Base-by-base conservation (phyloP, 2,329 filamentous ascomycete genomes). In the Talaromyces sp. region DNA sequence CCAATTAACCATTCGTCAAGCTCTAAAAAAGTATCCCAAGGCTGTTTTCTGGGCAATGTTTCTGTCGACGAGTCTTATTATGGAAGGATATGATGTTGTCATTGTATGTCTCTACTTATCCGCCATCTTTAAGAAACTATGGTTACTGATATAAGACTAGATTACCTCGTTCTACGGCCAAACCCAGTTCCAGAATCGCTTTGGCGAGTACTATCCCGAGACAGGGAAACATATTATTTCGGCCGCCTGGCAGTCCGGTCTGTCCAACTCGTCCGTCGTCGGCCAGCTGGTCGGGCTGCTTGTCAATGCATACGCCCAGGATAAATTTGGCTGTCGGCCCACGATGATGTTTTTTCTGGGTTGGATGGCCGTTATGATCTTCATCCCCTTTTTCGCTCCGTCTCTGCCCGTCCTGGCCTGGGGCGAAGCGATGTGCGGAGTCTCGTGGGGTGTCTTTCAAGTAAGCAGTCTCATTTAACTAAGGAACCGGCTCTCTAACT, bases 261-360 rank as follows among this genome's bases (percentile, higher is more conserved):
- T 80, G 56, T 76, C 74, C 59, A 79, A 78, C 65, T 76, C 75
- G 60, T 76, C 77, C 2, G 72, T 72, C 36, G 75, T 73, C 32
- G 77, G 77, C 33, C 77, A 79, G 66, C 80, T 82, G 49, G 79
- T 82, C 63, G 81, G 81, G 58, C 73, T 83, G 1, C 77, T 81
- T 63, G 75, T 80, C 64, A 82, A 82, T 64, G 81, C 81, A 51
- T 81, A 72, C 68, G 76, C 80, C 9, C 81, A 78, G 22, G 81
- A 83, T 64, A 73, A 76, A 8, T 81, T 82, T 64, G 81, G 81
- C 57, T 83, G 83, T 63, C 77, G 80, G 22, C 79, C 80, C 61
- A 82, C 80, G 0, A 77, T 82, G 59, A 77, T 83, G 68, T 69
- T 74, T 13, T 81, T 78, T 65, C 72, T 83, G 19, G 65, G 75